Conservation (phyloP, 768 basidiomycete species). For the Lactarius sanguifluus region DNA sequence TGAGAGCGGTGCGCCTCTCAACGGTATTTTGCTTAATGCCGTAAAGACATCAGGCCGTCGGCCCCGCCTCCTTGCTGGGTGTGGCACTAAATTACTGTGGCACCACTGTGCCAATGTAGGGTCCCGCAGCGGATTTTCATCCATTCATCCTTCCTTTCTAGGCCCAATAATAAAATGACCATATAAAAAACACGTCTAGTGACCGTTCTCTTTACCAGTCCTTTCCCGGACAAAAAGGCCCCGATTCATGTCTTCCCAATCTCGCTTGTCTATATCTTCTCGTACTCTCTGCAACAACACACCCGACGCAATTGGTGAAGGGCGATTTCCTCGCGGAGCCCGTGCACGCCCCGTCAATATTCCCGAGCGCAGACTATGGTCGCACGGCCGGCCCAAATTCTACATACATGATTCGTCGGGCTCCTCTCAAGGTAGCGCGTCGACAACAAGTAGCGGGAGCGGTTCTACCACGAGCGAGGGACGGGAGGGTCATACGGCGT, state of each 20-base stretch:
- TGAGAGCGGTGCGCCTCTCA: too few relatives aligned
- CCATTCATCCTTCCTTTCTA: too few relatives aligned
- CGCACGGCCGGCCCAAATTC: conserved; percentile 1
- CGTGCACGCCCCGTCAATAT: background rate
- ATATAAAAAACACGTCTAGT: background rate
- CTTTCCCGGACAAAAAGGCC: too few relatives aligned
- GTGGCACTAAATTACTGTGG: background rate
- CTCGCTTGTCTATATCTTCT: background rate
- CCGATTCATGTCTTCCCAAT: background rate
- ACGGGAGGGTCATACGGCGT: background rate
- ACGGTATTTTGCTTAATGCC: background rate
- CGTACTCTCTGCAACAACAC: background rate
- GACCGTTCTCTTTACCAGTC: background rate
- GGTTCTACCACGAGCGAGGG: conserved; percentile 11
- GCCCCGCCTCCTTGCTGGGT: background rate
- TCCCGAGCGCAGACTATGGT: conserved; percentile 6
- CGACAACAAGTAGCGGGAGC: conserved; percentile 5
- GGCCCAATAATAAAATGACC: too few relatives aligned
- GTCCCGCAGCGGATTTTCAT: background rate
- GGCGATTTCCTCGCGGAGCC: background rate
- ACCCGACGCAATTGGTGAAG: background rate
- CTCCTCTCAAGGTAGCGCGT: conserved; percentile 16
- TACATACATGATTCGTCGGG: conserved; percentile 10
- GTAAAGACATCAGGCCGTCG: background rate
- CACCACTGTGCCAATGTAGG: too few relatives aligned